Evolutionary conservation across 2,329 filamentous ascomycete species (phyloP).

Genomic region (Arthrobotrys iridis): DNA sequence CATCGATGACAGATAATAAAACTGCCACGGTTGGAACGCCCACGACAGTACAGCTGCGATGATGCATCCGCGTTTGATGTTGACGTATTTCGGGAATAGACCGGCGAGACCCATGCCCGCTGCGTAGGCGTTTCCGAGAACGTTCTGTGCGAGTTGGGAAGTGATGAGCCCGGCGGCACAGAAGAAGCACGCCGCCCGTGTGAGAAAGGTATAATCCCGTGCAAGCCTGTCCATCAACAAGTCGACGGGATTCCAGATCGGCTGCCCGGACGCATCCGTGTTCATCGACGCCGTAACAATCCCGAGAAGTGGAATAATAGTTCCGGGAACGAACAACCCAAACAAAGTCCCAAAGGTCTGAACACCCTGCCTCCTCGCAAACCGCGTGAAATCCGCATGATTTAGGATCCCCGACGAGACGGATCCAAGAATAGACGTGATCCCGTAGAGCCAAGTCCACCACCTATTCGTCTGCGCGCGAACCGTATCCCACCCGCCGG

Average conservation of each 20-base stretch:
- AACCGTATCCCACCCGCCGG: constrained; percentile 50
- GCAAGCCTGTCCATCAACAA: constrained; percentile 62
- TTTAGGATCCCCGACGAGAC: constrained; percentile 65
- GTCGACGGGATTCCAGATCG: constrained; percentile 64
- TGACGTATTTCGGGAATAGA: constrained; percentile 67
- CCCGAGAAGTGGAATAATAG: constrained; percentile 35
- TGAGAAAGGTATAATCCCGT: constrained; percentile 58
- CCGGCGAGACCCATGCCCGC: constrained; percentile 69
- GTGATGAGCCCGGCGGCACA: constrained; percentile 63
- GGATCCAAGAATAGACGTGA: constrained; percentile 63
- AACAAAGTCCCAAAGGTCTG: constrained; percentile 63
- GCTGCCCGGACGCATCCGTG: constrained; percentile 42
- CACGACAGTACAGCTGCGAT: constrained; percentile 65
- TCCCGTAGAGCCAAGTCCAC: constrained; percentile 62
- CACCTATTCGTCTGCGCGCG: constrained; percentile 49
- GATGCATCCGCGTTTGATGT: constrained; percentile 68
- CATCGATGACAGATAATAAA: constrained; percentile 63
- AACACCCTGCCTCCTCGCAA: constrained; percentile 61
- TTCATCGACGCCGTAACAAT: constrained; percentile 61
- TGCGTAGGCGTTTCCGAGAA: constrained; percentile 65
- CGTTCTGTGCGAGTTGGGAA: constrained; percentile 64
- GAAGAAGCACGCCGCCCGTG: constrained; percentile 65
- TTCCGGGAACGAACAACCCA: constrained; percentile 58
- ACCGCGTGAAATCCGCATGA: constrained; percentile 64
- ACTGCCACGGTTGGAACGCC: constrained; percentile 66